Evolutionary conservation across 306 rosid species (phyloP).

Genomic region (Vicia faba): DNA sequence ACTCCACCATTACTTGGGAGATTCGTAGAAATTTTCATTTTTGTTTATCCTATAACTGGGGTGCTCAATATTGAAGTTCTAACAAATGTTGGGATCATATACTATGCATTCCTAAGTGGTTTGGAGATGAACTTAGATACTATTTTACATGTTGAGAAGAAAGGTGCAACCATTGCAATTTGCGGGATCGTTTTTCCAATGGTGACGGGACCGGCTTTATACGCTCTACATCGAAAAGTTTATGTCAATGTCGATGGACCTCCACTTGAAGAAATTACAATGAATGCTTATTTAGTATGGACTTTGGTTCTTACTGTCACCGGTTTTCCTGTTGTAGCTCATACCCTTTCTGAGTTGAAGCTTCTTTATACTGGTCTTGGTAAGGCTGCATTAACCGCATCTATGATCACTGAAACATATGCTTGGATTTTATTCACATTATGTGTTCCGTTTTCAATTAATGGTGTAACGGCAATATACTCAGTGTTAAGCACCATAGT

Average conservation of each 20-base stretch:
- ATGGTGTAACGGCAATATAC: not conserved
- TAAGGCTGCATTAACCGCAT: constrained; percentile 34
- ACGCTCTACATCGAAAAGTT: not conserved
- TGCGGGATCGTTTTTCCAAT: constrained; percentile 41
- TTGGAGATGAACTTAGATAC: constrained; percentile 43
- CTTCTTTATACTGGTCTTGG: constrained; percentile 51
- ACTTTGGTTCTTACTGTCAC: constrained; percentile 42
- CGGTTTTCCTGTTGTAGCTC: constrained; percentile 49
- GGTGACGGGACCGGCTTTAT: constrained; percentile 12
- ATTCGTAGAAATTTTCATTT: fast-evolving
- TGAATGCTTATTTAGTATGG: constrained; percentile 34
- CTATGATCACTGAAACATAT: constrained; percentile 44
- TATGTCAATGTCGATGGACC: fast-evolving
- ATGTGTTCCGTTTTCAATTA: constrained; percentile 35
- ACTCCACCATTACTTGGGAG: constrained; percentile 27
- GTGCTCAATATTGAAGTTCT: constrained; percentile 27
- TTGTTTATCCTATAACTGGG: constrained; percentile 12
- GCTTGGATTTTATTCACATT: constrained; percentile 49
- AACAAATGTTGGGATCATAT: constrained; percentile 36
- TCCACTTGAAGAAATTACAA: not conserved
- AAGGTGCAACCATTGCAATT: constrained; percentile 32
- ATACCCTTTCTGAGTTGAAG: constrained; percentile 46
- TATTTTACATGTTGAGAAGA: constrained; percentile 33
- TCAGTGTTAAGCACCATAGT: not conserved
- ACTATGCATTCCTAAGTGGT: constrained; percentile 46